A percentile compares a stretch with the other conserved stretches of the same genome.
These are phyloP conservation scores for Stemphylium beticola DNA, from an alignment of 2,329 filamentous ascomycete genomes.

Conservation along the genomic window DNA sequence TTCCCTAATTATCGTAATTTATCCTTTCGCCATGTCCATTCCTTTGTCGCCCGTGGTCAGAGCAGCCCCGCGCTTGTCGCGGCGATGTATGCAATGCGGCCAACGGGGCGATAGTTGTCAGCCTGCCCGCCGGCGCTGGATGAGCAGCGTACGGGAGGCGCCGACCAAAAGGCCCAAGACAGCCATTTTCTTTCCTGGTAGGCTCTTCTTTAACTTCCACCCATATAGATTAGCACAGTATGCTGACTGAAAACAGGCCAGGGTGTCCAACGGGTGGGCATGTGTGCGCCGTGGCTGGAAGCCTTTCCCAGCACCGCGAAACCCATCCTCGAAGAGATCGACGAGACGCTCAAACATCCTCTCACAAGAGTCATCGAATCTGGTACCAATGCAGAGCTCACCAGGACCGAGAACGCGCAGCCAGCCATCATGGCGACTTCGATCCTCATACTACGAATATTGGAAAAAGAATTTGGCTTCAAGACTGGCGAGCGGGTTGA, in stretches of 20 bases:
- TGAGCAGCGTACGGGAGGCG: slow-evolving; percentile 35
- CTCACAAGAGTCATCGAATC: slow-evolving; percentile 79
- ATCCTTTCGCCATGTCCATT: slow-evolving; percentile 25
- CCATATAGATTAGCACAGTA: not conserved
- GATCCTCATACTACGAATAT: slow-evolving; percentile 83
- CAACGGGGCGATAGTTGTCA: slow-evolving; percentile 11
- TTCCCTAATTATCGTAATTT: not conserved
- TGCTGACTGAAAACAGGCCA: slow-evolving; percentile 65
- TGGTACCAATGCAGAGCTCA: slow-evolving; percentile 78
- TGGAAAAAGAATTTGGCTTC: slow-evolving; percentile 86
- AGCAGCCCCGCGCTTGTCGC: slow-evolving; percentile 18
- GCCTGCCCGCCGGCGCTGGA: slow-evolving; percentile 29
- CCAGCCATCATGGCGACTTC: slow-evolving; percentile 96
- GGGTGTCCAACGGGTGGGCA: slow-evolving; percentile 87
- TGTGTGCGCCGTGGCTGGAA: slow-evolving; percentile 84
- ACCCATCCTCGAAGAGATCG: slow-evolving; percentile 84
- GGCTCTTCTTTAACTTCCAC: not conserved
- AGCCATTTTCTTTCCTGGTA: slow-evolving; percentile 50
- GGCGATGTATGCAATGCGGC: slow-evolving; percentile 28
- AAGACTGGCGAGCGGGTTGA: slow-evolving; percentile 73
- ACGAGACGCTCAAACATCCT: slow-evolving; percentile 74
- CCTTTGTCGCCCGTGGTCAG: slow-evolving; percentile 16
- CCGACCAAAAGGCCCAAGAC: slow-evolving; percentile 43
- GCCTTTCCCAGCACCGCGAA: slow-evolving; percentile 80
- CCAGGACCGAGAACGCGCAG: slow-evolving; percentile 84